Base-by-base conservation (phyloP, 1,284 basidiomycete genomes). In the Moesziomyces antarcticus region DNA sequence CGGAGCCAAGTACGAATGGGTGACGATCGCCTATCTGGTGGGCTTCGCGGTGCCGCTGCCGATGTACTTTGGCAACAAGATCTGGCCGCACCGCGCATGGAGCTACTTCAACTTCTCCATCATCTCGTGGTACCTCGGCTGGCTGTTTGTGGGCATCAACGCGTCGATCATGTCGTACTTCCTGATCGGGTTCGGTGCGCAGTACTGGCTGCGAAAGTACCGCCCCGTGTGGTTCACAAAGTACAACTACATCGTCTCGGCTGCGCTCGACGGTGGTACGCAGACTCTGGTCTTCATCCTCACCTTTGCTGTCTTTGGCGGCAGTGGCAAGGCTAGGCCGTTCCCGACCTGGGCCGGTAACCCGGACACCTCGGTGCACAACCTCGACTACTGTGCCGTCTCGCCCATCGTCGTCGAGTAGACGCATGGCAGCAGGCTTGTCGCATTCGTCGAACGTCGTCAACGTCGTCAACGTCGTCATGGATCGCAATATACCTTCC, bases 231-330 rank as follows among this genome's bases (percentile, higher is more conserved):
- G 55, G 51, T 73, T 68, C 86, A 85, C 87, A 79, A 88, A 89
- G 80, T 90, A 90, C 84, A 91, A 91, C 84, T 91, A 90, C 78
- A 87, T 91, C 60, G 84, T 91, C 2, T 89, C 89, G 11, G 90
- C 89, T 40, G 90, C 89, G 5, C 82, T 91, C 22, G 65, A 73
- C 56, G 65, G 65, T 35, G 71, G 71, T 48, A 60, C 66, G 20
- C 90, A 90, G 78, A 86, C 89, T 48, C 88, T 90, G 86, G 87
- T 90, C 43, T 90, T 91, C 81, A 86, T 91, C 30, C 85, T 90
- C 9, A 89, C 88, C 6, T 90, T 91, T 79, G 89, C 89, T 10
- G 89, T 91, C 33, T 90, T 89, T 75, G 90, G 90, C 41, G 89
- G 89, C 20, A 87, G 87, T 3, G 90, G 90, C 10, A 80, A 53